Evolutionary conservation across 176 grass and related monocot species (phyloP).

Genomic region (Carex kokanica): DNA sequence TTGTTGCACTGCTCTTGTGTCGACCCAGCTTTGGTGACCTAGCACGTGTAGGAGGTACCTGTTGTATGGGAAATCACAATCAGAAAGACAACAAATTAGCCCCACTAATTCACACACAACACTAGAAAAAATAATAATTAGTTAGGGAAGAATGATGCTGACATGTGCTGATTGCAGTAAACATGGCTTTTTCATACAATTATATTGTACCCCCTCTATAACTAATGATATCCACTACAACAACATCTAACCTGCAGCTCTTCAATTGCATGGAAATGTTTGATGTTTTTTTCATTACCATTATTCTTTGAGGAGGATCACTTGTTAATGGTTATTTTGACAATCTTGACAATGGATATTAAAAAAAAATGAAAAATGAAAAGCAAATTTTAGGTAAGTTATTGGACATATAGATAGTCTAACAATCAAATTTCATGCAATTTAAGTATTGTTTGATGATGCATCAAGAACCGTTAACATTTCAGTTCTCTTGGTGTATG

Average conservation of each 20-base stretch:
- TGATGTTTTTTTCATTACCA: neutral
- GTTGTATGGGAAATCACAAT: conserved; percentile 21
- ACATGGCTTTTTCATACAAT: neutral
- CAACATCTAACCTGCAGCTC: neutral
- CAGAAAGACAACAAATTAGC: neutral
- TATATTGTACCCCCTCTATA: neutral
- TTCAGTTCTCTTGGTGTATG: too few relatives aligned
- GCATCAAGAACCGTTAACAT: too few relatives aligned
- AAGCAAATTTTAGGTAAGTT: too few relatives aligned
- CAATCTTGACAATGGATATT: too few relatives aligned
- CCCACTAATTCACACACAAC: neutral
- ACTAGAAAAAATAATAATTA: neutral
- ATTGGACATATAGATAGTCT: too few relatives aligned
- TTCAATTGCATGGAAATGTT: neutral
- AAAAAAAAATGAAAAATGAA: too few relatives aligned
- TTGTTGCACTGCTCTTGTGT: conserved; percentile 40
- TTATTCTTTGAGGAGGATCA: neutral
- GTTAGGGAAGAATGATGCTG: neutral
- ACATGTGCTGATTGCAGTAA: neutral
- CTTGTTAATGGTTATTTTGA: too few relatives aligned
- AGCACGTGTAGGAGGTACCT: conserved; percentile 90
- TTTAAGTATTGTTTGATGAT: too few relatives aligned
- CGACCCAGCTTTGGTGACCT: conserved; percentile 92
- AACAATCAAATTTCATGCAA: too few relatives aligned
- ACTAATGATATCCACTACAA: neutral